phyloP scores from a whole-genome alignment of 306 rosid species.

The Vicia faba region DNA sequence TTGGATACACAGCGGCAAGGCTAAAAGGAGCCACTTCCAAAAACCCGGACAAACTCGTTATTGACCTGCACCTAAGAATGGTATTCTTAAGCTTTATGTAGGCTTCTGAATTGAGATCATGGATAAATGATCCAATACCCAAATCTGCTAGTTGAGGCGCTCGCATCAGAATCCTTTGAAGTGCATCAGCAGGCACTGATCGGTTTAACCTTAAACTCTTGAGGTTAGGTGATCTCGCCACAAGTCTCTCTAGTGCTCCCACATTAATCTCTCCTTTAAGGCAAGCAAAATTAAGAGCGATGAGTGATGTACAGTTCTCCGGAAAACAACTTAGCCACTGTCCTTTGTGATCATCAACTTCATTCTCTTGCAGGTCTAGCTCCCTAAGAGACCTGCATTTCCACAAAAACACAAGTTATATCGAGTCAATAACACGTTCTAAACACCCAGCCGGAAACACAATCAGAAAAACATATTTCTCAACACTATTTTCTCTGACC shows the following conservation, averaged over 20 bases:
- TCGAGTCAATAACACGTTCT: conserved; percentile 11
- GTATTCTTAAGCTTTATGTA: conserved; percentile 50
- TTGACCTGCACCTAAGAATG: conserved; percentile 61
- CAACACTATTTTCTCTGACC: background rate
- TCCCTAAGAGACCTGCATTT: conserved; percentile 71
- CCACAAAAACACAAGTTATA: background rate
- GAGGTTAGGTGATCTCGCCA: conserved; percentile 84
- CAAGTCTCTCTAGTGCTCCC: conserved; percentile 82
- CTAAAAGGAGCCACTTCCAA: conserved; percentile 71
- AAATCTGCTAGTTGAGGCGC: conserved; percentile 81
- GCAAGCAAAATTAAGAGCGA: conserved; percentile 88
- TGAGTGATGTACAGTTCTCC: conserved; percentile 75
- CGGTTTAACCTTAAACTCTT: conserved; percentile 76
- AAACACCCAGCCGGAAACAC: background rate
- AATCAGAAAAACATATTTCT: conserved; percentile 10
- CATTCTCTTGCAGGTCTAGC: conserved; percentile 96
- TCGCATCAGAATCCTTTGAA: conserved; percentile 58
- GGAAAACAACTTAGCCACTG: conserved; percentile 96
- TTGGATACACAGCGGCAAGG: conserved; percentile 66
- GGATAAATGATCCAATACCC: conserved; percentile 71
- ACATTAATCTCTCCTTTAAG: conserved; percentile 78
- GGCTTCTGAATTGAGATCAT: conserved; percentile 57
- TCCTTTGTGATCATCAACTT: conserved; percentile 75
- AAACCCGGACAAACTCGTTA: conserved; percentile 83
- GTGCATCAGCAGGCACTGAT: conserved; percentile 61